Evolutionary conservation across 106 monocot genomes (phyloP).

Genomic region (Allium cepa): DNA sequence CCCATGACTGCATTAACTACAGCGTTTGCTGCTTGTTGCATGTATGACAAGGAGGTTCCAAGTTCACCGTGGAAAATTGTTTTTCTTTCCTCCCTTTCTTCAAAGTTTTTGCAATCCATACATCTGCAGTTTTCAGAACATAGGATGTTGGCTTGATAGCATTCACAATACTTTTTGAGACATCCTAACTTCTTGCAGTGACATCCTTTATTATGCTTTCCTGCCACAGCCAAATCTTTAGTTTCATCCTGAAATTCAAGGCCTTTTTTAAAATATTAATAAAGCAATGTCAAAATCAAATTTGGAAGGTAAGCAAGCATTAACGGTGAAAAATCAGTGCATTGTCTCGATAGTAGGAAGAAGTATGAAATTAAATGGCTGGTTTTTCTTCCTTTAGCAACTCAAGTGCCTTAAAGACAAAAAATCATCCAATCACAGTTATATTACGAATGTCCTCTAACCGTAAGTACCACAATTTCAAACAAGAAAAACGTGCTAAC

Average conservation of each 20-base stretch:
- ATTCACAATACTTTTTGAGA: conserved; percentile 95
- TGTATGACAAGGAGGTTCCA: conserved; percentile 37
- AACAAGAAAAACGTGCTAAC: no score
- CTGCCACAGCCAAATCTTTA: conserved; percentile 54
- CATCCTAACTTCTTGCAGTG: conserved; percentile 94
- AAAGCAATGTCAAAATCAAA: no score
- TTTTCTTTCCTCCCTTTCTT: conserved; percentile 78
- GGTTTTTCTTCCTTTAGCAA: no score
- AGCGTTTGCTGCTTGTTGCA: conserved; percentile 85
- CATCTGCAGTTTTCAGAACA: conserved; percentile 96
- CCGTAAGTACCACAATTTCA: no score
- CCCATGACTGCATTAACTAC: conserved; percentile 74
- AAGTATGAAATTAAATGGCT: no score
- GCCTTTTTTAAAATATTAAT: no score
- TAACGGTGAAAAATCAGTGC: no score
- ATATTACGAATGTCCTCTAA: no score
- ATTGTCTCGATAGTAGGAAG: no score
- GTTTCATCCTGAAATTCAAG: conserved; percentile 40
- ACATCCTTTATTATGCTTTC: conserved; percentile 90
- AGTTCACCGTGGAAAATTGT: conserved; percentile 65
- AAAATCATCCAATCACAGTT: no score
- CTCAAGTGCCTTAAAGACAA: no score
- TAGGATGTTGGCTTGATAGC: conserved; percentile 87
- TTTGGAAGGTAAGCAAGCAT: no score
- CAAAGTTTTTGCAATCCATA: conserved; percentile 85